Evolutionary conservation across 306 rosid species (phyloP).

Genomic region (Fagus crenata): DNA sequence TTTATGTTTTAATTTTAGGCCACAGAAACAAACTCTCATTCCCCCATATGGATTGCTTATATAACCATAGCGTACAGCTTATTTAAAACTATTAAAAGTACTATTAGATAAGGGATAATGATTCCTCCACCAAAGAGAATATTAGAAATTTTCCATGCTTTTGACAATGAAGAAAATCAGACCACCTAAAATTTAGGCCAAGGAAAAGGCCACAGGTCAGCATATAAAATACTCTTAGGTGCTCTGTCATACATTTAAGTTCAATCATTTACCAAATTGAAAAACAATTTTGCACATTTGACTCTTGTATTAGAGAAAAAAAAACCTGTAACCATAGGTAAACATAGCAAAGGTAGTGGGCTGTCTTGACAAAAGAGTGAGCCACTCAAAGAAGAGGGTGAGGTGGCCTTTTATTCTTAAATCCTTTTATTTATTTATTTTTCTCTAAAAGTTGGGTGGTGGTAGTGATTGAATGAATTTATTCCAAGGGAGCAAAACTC

Average conservation of each 20-base stretch:
- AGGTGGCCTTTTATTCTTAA: constrained; percentile 26
- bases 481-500: constrained; percentile 26
- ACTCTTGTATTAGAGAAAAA: constrained; percentile 18
- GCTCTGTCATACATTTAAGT: constrained; percentile 11
- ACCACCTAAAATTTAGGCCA: constrained; percentile 17
- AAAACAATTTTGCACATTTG: constrained; percentile 16
- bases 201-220: constrained; percentile 2
- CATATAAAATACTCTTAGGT: neutral
- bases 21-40: constrained; percentile 38
- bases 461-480: constrained; percentile 33
- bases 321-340: neutral
- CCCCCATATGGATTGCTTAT: constrained; percentile 37
- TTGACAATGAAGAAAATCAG: constrained; percentile 36
- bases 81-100: constrained; percentile 2
- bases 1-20: constrained; percentile 28
- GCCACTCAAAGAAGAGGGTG: neutral
- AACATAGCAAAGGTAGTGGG: constrained; percentile 7
- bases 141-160: constrained; percentile 36
- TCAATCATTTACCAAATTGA: constrained; percentile 22
- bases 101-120: constrained; percentile 38
- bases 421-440: neutral
- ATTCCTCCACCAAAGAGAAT: constrained; percentile 49
- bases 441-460: constrained; percentile 19
- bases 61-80: constrained; percentile 31
- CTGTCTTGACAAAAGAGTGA: neutral